phyloP scores from a whole-genome alignment of 2,329 filamentous ascomycete species.

The Fusarium xyrophilum region DNA sequence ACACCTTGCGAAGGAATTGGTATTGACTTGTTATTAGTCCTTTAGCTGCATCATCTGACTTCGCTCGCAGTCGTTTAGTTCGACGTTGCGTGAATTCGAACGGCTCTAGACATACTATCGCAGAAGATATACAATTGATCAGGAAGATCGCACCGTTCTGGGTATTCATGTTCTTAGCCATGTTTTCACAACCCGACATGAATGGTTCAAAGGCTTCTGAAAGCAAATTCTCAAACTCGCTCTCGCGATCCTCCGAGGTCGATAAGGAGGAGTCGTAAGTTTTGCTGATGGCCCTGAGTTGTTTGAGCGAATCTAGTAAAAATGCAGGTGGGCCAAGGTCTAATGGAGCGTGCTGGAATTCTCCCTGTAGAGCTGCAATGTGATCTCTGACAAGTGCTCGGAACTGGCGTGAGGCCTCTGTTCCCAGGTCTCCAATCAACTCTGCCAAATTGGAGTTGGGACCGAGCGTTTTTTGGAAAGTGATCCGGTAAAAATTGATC shows the following conservation, averaged over 20 bases:
- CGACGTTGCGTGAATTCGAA: constrained; percentile 70
- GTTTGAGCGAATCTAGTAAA: constrained; percentile 78
- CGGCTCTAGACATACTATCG: constrained; percentile 60
- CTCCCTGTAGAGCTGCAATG: constrained; percentile 74
- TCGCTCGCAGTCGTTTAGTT: constrained; percentile 61
- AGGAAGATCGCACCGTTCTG: constrained; percentile 72
- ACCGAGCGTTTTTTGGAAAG: constrained; percentile 82
- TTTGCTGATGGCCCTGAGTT: constrained; percentile 79
- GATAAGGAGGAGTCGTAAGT: constrained; percentile 85
- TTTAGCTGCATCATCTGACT: constrained; percentile 61
- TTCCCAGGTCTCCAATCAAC: constrained; percentile 71
- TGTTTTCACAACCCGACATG: constrained; percentile 73
- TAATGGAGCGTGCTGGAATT: constrained; percentile 72
- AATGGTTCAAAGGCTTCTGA: constrained; percentile 86
- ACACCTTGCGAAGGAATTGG: constrained; percentile 74
- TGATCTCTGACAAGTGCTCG: constrained; percentile 81
- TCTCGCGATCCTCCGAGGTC: constrained; percentile 62
- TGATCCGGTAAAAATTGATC: constrained; percentile 85
- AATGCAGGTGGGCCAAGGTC: constrained; percentile 82
- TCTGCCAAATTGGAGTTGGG: constrained; percentile 72
- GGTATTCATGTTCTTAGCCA: constrained; percentile 66
- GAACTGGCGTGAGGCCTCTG: constrained; percentile 83
- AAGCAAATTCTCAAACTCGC: constrained; percentile 77
- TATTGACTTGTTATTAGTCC: constrained; percentile 73
- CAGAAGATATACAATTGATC: constrained; percentile 73